phyloP scores from a whole-genome alignment of 2,329 filamentous ascomycete species.

The Verticillium klebahnii region DNA sequence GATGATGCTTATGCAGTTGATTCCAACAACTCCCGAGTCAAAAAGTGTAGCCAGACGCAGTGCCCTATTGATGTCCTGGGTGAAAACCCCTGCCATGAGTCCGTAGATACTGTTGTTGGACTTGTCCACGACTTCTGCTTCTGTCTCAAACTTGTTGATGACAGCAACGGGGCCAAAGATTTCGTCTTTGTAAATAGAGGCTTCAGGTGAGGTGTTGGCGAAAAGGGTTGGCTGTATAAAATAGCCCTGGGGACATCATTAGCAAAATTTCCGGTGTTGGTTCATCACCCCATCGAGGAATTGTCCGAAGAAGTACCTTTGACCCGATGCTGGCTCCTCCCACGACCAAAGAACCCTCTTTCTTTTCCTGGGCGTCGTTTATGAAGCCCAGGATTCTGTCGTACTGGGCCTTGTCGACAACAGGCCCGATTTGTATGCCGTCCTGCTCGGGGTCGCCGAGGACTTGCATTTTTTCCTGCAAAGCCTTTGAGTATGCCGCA shows the following conservation, averaged over 20 bases:
- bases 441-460: constrained; percentile 57
- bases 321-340: constrained; percentile 31
- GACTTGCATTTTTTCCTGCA: constrained; percentile 49
- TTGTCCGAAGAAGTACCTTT: too few relatives aligned
- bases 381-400: constrained; percentile 40
- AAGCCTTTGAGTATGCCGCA: constrained; percentile 52
- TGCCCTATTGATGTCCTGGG: constrained; percentile 58
- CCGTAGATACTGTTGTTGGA: constrained; percentile 50
- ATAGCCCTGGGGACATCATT: constrained; percentile 26
- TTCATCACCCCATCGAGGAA: too few relatives aligned
- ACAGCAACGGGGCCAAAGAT: constrained; percentile 55
- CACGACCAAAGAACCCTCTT: constrained; percentile 29
- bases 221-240: constrained; percentile 44
- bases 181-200: constrained; percentile 46
- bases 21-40: constrained; percentile 66
- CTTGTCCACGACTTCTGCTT: constrained; percentile 46
- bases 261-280: not conserved
- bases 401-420: constrained; percentile 44
- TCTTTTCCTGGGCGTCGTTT: constrained; percentile 27
- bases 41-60: constrained; percentile 49
- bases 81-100: constrained; percentile 49
- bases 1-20: constrained; percentile 45
- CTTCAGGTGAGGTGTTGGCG: constrained; percentile 31
- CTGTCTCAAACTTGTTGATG: constrained; percentile 51
- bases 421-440: constrained; percentile 54